These are phyloP conservation scores for Yamagishiella unicocca DNA, from an alignment of 139 green algal genomes.

Conservation along the genomic window DNA sequence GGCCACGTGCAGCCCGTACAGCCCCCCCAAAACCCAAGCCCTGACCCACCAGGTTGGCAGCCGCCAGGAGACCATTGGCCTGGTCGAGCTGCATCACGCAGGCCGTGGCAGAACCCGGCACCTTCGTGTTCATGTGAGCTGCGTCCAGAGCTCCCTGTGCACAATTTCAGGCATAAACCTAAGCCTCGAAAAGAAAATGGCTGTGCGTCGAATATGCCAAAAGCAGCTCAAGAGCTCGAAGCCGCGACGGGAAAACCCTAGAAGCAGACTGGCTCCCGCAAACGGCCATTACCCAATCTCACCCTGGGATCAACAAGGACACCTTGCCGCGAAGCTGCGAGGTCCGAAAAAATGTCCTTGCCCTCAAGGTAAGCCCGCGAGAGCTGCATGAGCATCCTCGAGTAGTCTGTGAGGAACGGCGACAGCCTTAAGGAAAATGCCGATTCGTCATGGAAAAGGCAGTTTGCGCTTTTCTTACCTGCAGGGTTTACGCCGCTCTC, in stretches of 20 bases:
- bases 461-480: too few relatives aligned
- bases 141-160: constrained; percentile 64
- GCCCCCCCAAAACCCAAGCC: too few relatives aligned
- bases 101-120: constrained; percentile 80
- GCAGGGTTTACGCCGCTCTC: constrained; percentile 90
- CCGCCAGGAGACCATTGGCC: constrained; percentile 51
- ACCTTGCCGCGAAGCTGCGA: not conserved
- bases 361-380: constrained; percentile 76
- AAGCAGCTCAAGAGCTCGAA: too few relatives aligned
- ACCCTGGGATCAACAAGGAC: constrained; percentile 45
- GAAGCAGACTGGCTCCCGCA: not conserved
- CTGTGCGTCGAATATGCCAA: too few relatives aligned
- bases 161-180: too few relatives aligned
- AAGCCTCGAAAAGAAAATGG: too few relatives aligned
- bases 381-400: constrained; percentile 80
- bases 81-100: constrained; percentile 77
- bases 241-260: too few relatives aligned
- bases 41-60: constrained; percentile 76
- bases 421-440: not conserved
- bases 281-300: not conserved
- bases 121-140: constrained; percentile 73
- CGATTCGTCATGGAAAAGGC: not conserved
- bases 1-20: too few relatives aligned
- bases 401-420: constrained; percentile 76
- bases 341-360: constrained; percentile 47